Evolutionary conservation across 2,329 filamentous ascomycete species (phyloP).

Genomic region (Clonostachys sp.): DNA sequence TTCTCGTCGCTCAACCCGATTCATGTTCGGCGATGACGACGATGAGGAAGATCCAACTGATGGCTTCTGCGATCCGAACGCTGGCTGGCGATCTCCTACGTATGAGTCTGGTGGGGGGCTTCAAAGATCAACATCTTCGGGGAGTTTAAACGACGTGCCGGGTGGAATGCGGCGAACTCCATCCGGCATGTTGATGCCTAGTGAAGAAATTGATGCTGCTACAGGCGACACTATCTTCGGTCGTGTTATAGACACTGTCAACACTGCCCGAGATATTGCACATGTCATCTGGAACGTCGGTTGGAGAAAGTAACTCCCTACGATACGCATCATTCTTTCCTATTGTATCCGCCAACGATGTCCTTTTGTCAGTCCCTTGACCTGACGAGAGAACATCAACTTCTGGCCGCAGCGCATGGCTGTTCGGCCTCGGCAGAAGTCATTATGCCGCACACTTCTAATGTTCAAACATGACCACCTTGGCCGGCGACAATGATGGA

Average conservation of each 20-base stretch:
- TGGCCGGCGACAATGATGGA: too few species aligned
- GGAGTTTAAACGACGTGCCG: slow-evolving; percentile 44
- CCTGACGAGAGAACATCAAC: too few species aligned
- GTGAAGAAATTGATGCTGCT: slow-evolving; percentile 65
- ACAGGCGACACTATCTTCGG: slow-evolving; percentile 65
- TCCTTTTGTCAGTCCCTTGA: too few species aligned
- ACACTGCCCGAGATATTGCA: slow-evolving; percentile 66
- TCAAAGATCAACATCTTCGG: slow-evolving; percentile 42
- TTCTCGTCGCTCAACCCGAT: slow-evolving; percentile 58
- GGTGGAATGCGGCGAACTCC: slow-evolving; percentile 70
- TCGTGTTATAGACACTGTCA: slow-evolving; percentile 76
- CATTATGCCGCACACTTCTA: too few species aligned
- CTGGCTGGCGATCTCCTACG: slow-evolving; percentile 24
- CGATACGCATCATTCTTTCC: too few species aligned
- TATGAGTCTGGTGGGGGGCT: slow-evolving; percentile 20
- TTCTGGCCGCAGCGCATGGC: too few species aligned
- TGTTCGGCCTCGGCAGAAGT: too few species aligned
- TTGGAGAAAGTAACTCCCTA: slow-evolving; percentile 43
- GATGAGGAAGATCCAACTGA: slow-evolving; percentile 48
- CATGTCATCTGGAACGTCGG: slow-evolving; percentile 71
- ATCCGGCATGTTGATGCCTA: slow-evolving; percentile 90
- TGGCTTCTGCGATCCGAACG: slow-evolving; percentile 15
- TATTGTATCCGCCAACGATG: too few species aligned
- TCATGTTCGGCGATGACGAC: slow-evolving; percentile 57
- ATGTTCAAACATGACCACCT: too few species aligned